A percentile compares a stretch with the other conserved stretches of the same genome.
These are phyloP conservation scores for Tephrocybe sp. DNA, from an alignment of 768 basidiomycete species.

Conservation along the genomic window DNA sequence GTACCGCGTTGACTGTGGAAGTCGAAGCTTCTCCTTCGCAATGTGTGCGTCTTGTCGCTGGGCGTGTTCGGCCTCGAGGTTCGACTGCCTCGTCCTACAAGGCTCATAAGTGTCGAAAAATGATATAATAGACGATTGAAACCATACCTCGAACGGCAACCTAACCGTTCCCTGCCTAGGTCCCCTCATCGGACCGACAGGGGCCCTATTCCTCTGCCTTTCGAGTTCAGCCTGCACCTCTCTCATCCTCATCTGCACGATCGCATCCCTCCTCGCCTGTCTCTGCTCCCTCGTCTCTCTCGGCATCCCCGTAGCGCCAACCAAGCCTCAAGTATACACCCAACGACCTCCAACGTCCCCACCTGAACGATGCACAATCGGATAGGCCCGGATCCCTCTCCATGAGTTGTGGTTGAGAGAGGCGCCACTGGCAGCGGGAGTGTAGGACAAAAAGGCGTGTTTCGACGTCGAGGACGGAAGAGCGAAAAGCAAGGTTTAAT, in stretches of 20 bases:
- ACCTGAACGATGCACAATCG: conserved; percentile 91
- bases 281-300: conserved; percentile 76
- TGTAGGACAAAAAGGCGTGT: too few species aligned
- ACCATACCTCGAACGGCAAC: conserved; percentile 3
- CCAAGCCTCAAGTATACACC: conserved; percentile 93
- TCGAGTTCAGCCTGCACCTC: conserved; percentile 59
- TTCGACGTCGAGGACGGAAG: too few species aligned
- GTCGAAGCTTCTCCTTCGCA: too few species aligned
- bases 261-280: conserved; percentile 56
- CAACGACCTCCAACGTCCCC: conserved; percentile 89
- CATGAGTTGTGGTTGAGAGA: too few species aligned
- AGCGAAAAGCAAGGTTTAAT: too few species aligned
- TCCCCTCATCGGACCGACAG: conserved; percentile 6
- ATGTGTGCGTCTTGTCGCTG: too few species aligned
- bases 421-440: too few species aligned
- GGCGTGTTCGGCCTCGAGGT: not conserved
- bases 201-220: conserved; percentile 39
- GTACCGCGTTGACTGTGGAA: too few species aligned
- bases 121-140: too few species aligned
- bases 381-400: conserved; percentile 90
- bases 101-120: not conserved
- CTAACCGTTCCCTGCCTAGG: not conserved
- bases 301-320: conserved; percentile 75
- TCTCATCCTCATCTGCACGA: conserved; percentile 52
- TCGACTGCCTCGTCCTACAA: not conserved